Percentiles rank a stretch among this genome's conserved stretches.
Evolutionary conservation across 2,329 filamentous ascomycete species (phyloP).

Genomic region (Colletotrichum spaethianum): DNA sequence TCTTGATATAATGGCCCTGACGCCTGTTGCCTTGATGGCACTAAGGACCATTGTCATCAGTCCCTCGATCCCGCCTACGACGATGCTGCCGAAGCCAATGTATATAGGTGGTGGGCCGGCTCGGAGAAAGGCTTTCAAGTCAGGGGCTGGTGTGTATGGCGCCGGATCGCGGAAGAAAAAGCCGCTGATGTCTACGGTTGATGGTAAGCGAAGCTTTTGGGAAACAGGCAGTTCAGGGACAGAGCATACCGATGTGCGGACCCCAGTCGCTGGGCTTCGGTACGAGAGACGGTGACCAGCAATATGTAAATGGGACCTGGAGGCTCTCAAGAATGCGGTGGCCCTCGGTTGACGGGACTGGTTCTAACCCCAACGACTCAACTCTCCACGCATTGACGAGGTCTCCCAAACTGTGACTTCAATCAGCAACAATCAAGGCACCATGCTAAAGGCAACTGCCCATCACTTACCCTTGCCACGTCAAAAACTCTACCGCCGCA

Average conservation of each 20-base stretch:
- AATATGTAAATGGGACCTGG: constrained; percentile 81
- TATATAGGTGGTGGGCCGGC: constrained; percentile 63
- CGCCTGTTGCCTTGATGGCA: constrained; percentile 24
- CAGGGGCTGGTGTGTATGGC: constrained; percentile 67
- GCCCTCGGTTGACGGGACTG: constrained; percentile 78
- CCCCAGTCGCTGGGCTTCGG: constrained; percentile 78
- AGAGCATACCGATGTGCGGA: constrained; percentile 68
- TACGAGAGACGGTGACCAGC: constrained; percentile 79
- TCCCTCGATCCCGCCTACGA: constrained; percentile 16
- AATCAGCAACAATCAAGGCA: not conserved
- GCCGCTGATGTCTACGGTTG: constrained; percentile 63
- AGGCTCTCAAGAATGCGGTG: constrained; percentile 79
- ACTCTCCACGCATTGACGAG: constrained; percentile 89
- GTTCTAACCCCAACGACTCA: constrained; percentile 74
- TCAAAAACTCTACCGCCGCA: constrained; percentile 80
- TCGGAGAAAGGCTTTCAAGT: constrained; percentile 69
- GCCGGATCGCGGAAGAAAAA: constrained; percentile 75
- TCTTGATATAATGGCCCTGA: constrained; percentile 38
- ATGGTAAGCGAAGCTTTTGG: not conserved
- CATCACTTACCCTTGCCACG: constrained; percentile 75
- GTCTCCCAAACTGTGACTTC: constrained; percentile 68
- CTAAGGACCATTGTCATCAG: constrained; percentile 37
- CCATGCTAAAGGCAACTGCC: not conserved
- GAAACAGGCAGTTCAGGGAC: constrained; percentile 40
- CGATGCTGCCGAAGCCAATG: constrained; percentile 36